Base-by-base conservation (phyloP, 306 rosid genomes). In the Citrullus mucosospermus region DNA sequence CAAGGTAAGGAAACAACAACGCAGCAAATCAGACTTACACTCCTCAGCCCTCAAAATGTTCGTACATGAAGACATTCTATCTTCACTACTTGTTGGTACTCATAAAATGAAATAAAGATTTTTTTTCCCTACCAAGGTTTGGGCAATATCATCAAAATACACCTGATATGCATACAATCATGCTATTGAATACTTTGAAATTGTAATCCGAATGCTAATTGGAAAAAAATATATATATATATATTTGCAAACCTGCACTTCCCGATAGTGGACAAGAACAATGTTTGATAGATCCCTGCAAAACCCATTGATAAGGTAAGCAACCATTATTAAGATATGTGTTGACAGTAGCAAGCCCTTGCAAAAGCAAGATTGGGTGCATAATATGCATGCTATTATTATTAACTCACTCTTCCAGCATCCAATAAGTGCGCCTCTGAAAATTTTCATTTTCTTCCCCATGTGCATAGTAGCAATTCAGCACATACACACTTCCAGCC, bases 381-480 rank as follows among this genome's bases (percentile, higher is more conserved):
- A 18, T 43, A 69, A 43, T 17, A 68, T 28, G 28, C 58, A 83
- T 39, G 78, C 38, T 36, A 75, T 20, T 44, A 28, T 57, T 75
- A 79, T 30, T 70, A 75, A 87, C 98, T 91, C 84, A 93, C 98
- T 87, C 92, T 82, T 91, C 93, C n/a, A 93, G 95, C 95, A 89
- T 78, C 98, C 98, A 93, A 80, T 93, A 93, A 77, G 93, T 91
- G 79, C 96, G 95, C 60, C 98, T 89, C 85, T 89, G 98, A 80
- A 91, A 91, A 78, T 78, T 84, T 87, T 91, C 93, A 46, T 91
- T 82, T 60, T 88, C 95, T 85, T 93, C 95, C 78, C 96, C 98
- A 80, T 91, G 98, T 57, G 98, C 98, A 83, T 91, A 91, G 84
- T 93, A 93, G 85, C 98, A 93, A 78, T 91, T 95, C 87, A 93